Base-by-base conservation (phyloP, 1,284 basidiomycete species). In the Ceratorhiza oryzae-sativae region DNA sequence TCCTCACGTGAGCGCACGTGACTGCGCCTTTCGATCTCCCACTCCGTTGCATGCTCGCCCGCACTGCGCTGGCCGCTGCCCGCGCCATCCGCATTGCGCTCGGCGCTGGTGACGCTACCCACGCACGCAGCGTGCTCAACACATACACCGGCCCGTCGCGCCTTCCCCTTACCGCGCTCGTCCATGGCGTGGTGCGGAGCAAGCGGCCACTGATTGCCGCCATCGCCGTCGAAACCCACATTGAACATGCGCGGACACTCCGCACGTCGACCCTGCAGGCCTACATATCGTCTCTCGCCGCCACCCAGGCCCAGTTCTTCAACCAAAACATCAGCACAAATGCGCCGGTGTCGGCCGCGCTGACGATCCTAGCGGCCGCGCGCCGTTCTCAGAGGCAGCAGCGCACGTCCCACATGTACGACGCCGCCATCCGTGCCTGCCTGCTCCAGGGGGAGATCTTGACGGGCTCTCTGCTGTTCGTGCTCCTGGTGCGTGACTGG, bases 381-480 rank as follows among this genome's bases (percentile, higher is more conserved):
- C 55, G 73, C 20, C 72, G 72, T 20, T 73, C 73, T 5, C 56
- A 36, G 13, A 60, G 71, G 18, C 73, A 74, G 20, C 56, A 71
- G 20, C 68, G 75, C 3, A 74, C 74, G 0, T 55, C 67, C 3
- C 42, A 65, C 30, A 87, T 90, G 83, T 90, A 88, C 77, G 83
- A 84, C 48, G 81, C 83, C 1, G 78, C 91, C 49, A 83, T 93
- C 74, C 82, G 84, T 2, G 83, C 88, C 6, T 90, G 88, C 74
- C 80, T 93, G 12, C 79, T 91, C 53, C 90, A 93, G 61, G 90
- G 90, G 32, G 91, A 93, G 76, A 87, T 93, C 56, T 83, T 93
- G 48, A 83, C 90, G 30, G 91, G 86, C 0, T 87, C 88, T 0
- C 80, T 93, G 27, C 80, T 92, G 6, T 90, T 92, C 72, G 88